A percentile compares a stretch with the other conserved stretches of the same genome.
Conservation (phyloP, 225 moss, liverwort and hornwort species). For the Physcomitrium patens region DNA sequence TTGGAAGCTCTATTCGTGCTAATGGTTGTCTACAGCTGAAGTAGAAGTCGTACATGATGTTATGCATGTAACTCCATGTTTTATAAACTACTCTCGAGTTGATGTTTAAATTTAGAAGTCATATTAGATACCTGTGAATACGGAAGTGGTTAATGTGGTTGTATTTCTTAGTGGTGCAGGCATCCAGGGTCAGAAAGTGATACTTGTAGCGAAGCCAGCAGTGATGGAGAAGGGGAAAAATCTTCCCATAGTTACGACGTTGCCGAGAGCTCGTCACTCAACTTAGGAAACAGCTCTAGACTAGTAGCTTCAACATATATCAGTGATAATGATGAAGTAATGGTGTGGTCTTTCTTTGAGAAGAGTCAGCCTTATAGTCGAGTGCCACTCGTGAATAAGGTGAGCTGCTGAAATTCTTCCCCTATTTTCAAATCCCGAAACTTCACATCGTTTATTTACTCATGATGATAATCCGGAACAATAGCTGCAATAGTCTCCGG, state of each 20-base stretch:
- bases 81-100: background rate
- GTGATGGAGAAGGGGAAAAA: slow-evolving; percentile 53
- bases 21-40: background rate
- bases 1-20: background rate
- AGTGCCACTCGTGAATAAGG: slow-evolving; percentile 65
- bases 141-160: too few species aligned
- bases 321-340: slow-evolving; percentile 33
- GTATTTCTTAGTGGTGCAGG: slow-evolving; percentile 26
- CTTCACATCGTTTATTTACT: too few species aligned
- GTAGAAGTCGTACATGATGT: background rate
- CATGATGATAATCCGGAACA: too few species aligned
- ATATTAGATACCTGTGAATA: too few species aligned
- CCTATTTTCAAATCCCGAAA: background rate
- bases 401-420: slow-evolving; percentile 4
- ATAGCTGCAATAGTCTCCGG: too few species aligned
- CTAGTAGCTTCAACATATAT: slow-evolving; percentile 32
- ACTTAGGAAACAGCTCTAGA: slow-evolving; percentile 36
- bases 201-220: slow-evolving; percentile 48
- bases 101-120: background rate
- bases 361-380: slow-evolving; percentile 46
- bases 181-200: slow-evolving; percentile 53
- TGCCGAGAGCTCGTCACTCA: slow-evolving; percentile 29
- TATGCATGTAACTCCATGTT: background rate
- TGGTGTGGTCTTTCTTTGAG: slow-evolving; percentile 59
- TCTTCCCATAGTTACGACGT: too few species aligned